Base-by-base conservation (phyloP, 2,329 filamentous ascomycete species). In the Scedosporium aurantiacum region DNA sequence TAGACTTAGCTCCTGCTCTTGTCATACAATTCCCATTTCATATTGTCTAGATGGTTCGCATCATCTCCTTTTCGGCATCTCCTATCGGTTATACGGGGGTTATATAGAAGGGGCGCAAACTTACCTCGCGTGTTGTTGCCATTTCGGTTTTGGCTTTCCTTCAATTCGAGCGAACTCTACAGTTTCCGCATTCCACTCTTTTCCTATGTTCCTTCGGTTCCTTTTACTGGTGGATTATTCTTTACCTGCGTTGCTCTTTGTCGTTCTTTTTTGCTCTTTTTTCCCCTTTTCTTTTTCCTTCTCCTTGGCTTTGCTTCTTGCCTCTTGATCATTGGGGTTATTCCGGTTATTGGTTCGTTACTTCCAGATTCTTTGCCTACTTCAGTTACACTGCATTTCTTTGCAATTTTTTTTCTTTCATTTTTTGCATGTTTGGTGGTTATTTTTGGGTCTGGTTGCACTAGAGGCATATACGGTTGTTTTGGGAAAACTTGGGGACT, bases 381-480 rank as follows among this genome's bases (percentile, higher is more conserved):
- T 23, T 45, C 4, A 37, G 32, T 37, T 47, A 21, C 37, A 21
- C 56, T 16, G 18, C 18, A 16, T 23, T 27, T 55, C 45, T 52
- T 21, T 25, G 25, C 5, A 7, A 10, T 23, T 58, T 3, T 23
- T 40, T 32, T 57, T 37, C 5, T 43, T 1, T 28, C 8, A 41
- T 10, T 10, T 14, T 37, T 25, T 58, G 10, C 23, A 37, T 40
- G 1, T 25, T 12, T 40, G 37, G 41, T 58, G 16, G 16, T 12
- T 12, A 6, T 37, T 37, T 37, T 12, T 2, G 8, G 6, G 32
- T 32, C 6, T 3, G 50, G 12, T 54, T 7, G 50, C 12, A 54
- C 50, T 54, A 54, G 50, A 54, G 23, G 50, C 50, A 54, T 54
- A 54, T 54, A 14, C 50, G 32, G 54, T 32, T 57, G 54, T 57